These are phyloP conservation scores for Colletotrichum eremochloae DNA, from an alignment of 2,329 filamentous ascomycete genomes.

Conservation along the genomic window DNA sequence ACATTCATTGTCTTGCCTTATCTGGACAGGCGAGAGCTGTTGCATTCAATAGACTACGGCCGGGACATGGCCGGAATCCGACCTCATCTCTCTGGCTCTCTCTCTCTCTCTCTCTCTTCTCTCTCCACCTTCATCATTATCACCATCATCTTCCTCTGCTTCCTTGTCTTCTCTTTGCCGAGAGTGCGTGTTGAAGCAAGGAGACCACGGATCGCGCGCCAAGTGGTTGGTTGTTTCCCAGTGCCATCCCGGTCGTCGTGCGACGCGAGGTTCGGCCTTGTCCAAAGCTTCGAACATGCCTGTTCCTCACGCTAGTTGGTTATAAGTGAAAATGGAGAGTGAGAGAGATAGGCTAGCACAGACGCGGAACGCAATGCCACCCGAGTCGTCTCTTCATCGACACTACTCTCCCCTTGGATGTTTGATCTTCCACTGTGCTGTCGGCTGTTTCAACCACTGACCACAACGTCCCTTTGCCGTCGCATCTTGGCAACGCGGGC, in stretches of 20 bases:
- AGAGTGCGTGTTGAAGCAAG: background rate
- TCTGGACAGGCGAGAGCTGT: background rate
- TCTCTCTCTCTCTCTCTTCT: no score
- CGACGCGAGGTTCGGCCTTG: conserved; percentile 40
- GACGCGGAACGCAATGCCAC: background rate
- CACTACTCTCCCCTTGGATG: conserved; percentile 19
- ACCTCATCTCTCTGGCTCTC: background rate
- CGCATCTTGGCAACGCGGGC: background rate
- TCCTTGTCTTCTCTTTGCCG: background rate
- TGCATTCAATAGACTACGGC: background rate
- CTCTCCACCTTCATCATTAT: no score
- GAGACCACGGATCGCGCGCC: conserved; percentile 39
- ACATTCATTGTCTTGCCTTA: background rate
- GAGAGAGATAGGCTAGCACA: background rate
- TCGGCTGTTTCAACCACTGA: conserved; percentile 35
- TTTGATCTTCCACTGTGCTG: conserved; percentile 35
- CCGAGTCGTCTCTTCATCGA: conserved; percentile 19
- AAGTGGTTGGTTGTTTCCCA: conserved; percentile 42
- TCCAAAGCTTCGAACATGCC: conserved; percentile 38
- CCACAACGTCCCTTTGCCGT: conserved; percentile 24
- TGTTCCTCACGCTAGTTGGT: conserved; percentile 8
- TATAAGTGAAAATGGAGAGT: background rate
- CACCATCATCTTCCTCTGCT: background rate
- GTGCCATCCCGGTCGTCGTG: conserved; percentile 38
- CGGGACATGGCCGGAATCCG: background rate